Evolutionary conservation across 495 filamentous ascomycete genomes (phyloP).

Genomic region (Penicillium samsonianum): DNA sequence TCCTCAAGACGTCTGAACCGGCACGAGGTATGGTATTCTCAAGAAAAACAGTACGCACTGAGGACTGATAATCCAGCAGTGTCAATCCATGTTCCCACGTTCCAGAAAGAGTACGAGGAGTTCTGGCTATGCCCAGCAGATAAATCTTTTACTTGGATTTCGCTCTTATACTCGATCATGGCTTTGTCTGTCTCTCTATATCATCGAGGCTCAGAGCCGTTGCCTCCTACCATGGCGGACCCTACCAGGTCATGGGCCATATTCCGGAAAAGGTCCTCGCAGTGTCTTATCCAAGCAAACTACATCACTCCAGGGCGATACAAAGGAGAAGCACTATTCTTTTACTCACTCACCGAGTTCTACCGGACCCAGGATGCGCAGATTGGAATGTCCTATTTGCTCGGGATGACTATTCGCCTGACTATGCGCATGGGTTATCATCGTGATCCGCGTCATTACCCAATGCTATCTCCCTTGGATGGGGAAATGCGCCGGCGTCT

Average conservation of each 20-base stretch:
- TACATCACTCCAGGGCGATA: constrained; percentile 37
- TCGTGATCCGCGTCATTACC: constrained; percentile 43
- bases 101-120: constrained; percentile 42
- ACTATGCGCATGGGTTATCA: constrained; percentile 52
- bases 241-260: constrained; percentile 22
- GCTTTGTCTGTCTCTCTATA: constrained; percentile 34
- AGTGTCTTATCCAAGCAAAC: constrained; percentile 38
- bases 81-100: constrained; percentile 47
- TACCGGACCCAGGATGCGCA: constrained; percentile 40
- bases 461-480: constrained; percentile 38
- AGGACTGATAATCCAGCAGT: constrained; percentile 24
- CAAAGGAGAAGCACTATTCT: constrained; percentile 41
- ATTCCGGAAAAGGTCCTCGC: constrained; percentile 33
- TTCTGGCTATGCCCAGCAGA: constrained; percentile 39
- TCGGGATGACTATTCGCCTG: constrained; percentile 42
- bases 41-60: background rate
- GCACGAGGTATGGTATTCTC: constrained; percentile 32
- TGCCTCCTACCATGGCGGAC: constrained; percentile 23
- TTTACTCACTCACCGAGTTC: constrained; percentile 42
- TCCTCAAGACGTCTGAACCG: constrained; percentile 48
- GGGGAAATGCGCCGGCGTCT: constrained; percentile 50
- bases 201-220: constrained; percentile 32
- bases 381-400: constrained; percentile 37
- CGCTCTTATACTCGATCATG: constrained; percentile 38
- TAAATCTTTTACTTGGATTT: constrained; percentile 41